A percentile compares a stretch with the other conserved stretches of the same genome.
phyloP scores from a whole-genome alignment of 345 rosid genomes.

The Pistacia atlantica region DNA sequence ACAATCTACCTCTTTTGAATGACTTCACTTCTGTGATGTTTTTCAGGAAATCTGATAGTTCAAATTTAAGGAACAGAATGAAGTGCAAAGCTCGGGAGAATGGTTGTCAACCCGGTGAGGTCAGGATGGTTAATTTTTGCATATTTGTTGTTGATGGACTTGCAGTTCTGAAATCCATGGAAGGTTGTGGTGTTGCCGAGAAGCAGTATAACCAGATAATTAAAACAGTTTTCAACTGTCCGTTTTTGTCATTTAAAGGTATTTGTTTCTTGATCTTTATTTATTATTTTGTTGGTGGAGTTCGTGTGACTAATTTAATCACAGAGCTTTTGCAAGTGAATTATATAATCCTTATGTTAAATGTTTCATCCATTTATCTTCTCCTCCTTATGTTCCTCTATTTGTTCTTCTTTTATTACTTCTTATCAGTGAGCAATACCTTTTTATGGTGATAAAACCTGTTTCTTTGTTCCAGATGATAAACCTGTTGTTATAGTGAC shows the following conservation, averaged over 20 bases:
- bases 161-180: constrained; percentile 57
- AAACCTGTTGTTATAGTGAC: constrained; percentile 82
- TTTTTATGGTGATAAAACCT: neutral
- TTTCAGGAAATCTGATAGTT: constrained; percentile 59
- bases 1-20: neutral
- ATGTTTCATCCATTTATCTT: neutral
- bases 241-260: constrained; percentile 78
- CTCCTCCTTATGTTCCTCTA: neutral
- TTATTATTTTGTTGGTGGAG: neutral
- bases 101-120: constrained; percentile 26
- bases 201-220: constrained; percentile 39
- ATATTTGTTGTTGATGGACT: constrained; percentile 69
- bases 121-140: constrained; percentile 61
- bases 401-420: neutral
- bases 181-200: constrained; percentile 24
- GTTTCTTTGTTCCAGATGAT: constrained; percentile 51
- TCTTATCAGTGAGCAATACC: neutral
- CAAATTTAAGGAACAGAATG: constrained; percentile 44
- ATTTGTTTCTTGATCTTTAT: neutral
- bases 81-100: constrained; percentile 38
- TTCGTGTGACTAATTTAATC: neutral
- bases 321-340: neutral
- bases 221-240: constrained; percentile 46
- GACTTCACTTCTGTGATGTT: constrained; percentile 18
- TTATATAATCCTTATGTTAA: neutral